These are phyloP conservation scores for Colletotrichum liaoningense DNA, from an alignment of 2,329 filamentous ascomycete genomes.

Conservation along the genomic window DNA sequence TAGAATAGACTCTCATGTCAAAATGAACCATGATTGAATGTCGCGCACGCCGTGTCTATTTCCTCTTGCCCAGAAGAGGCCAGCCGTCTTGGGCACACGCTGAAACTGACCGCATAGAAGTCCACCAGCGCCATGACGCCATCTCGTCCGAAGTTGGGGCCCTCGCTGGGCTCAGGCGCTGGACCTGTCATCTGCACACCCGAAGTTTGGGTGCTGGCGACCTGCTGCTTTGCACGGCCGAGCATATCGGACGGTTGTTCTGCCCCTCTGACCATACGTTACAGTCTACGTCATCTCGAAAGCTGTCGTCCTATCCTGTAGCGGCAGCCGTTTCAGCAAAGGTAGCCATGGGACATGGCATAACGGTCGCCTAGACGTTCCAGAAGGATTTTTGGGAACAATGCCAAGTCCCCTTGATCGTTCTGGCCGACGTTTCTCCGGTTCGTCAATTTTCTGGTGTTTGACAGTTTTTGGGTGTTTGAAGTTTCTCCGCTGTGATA, in stretches of 20 bases:
- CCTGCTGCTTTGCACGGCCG: neutral
- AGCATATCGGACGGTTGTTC: neutral
- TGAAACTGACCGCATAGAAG: constrained; percentile 19
- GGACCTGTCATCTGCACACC: constrained; percentile 18
- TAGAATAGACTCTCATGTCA: constrained; percentile 19
- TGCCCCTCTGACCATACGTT: neutral
- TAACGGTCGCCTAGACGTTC: neutral
- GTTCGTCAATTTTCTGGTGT: neutral
- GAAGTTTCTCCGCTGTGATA: neutral
- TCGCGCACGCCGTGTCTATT: neutral
- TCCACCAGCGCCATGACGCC: constrained; percentile 15
- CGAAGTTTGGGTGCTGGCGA: neutral
- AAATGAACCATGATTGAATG: neutral
- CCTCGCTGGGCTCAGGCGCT: neutral
- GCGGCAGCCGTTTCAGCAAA: constrained; percentile 23
- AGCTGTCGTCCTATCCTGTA: constrained; percentile 27
- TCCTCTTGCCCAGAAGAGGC: neutral
- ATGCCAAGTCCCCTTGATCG: neutral
- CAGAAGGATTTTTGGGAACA: constrained; percentile 6
- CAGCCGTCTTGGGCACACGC: neutral
- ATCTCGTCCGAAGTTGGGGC: constrained; percentile 20
- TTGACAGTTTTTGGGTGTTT: neutral
- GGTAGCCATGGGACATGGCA: neutral
- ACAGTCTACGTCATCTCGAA: constrained; percentile 16
- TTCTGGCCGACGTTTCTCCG: constrained; percentile 13